Conservation (phyloP, 148 eudicot species). For the Pharnaceum exiguum region DNA sequence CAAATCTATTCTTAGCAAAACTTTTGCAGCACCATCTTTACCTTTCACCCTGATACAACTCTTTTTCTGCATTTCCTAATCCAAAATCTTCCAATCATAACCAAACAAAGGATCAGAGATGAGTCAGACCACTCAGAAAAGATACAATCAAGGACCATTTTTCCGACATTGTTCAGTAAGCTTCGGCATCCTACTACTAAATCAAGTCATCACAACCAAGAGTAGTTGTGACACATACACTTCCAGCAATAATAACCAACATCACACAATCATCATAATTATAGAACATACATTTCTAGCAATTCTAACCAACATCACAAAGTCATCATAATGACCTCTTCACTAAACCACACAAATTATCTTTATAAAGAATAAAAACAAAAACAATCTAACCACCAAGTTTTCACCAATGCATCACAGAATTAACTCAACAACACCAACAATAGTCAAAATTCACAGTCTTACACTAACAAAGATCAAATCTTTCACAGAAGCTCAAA, state of each 20-base stretch:
- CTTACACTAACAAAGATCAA: no score
- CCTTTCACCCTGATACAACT: conserved; percentile 7
- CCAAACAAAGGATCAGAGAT: conserved; percentile 17
- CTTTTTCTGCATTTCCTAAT: conserved; percentile 16
- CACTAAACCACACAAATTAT: background rate
- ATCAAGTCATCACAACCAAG: no score
- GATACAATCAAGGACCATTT: conserved; percentile 1
- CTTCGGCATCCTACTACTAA: no score
- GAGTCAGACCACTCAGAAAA: conserved; percentile 17
- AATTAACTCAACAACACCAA: background rate
- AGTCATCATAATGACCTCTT: background rate
- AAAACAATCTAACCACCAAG: background rate
- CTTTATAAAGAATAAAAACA: no score
- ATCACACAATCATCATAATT: no score
- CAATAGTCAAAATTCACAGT: no score
- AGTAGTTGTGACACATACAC: no score
- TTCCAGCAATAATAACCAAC: no score
- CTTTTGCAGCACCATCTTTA: conserved; percentile 17
- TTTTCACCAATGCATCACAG: background rate
- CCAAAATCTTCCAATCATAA: background rate
- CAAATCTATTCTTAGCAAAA: conserved; percentile 11
- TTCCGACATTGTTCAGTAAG: background rate
- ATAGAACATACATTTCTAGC: no score
- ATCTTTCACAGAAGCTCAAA: no score
- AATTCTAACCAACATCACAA: background rate